A percentile compares a stretch with the other conserved stretches of the same genome.
phyloP scores from a whole-genome alignment of 345 rosid species.

The Moringa oleifera region DNA sequence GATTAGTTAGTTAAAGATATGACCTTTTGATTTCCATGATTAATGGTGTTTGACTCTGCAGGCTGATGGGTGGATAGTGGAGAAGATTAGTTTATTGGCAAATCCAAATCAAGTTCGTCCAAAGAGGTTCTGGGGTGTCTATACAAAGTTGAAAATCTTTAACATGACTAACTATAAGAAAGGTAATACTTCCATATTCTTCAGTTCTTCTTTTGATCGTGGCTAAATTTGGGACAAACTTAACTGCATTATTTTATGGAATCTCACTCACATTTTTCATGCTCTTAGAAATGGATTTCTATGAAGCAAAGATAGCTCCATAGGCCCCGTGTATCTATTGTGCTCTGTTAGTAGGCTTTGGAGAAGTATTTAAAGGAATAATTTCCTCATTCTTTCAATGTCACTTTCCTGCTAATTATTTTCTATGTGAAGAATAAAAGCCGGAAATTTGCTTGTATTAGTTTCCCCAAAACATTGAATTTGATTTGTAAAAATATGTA shows the following conservation, averaged over 20 bases:
- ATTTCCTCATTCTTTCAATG: not conserved
- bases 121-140: constrained; percentile 91
- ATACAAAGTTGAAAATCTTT: constrained; percentile 89
- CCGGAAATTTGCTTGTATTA: no score
- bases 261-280: no score
- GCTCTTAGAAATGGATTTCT: not conserved
- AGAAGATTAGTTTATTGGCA: constrained; percentile 73
- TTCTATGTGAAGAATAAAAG: not conserved
- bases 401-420: not conserved
- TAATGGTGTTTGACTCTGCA: constrained; percentile 21
- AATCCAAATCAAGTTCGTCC: constrained; percentile 94
- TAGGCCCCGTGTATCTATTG: not conserved
- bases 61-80: constrained; percentile 98
- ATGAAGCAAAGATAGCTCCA: not conserved
- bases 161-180: constrained; percentile 82
- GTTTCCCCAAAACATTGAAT: no score
- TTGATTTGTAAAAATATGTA: not conserved
- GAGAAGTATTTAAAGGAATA: no score
- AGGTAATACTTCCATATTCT: constrained; percentile 33
- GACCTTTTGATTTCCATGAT: not conserved
- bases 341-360: not conserved
- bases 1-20: not conserved
- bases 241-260: no score
- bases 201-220: no score
- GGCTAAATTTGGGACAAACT: no score